A percentile compares a stretch with the other conserved stretches of the same genome.
Evolutionary conservation across 225 moss, liverwort and hornwort species (phyloP).

Genomic region (Ulota crispa): DNA sequence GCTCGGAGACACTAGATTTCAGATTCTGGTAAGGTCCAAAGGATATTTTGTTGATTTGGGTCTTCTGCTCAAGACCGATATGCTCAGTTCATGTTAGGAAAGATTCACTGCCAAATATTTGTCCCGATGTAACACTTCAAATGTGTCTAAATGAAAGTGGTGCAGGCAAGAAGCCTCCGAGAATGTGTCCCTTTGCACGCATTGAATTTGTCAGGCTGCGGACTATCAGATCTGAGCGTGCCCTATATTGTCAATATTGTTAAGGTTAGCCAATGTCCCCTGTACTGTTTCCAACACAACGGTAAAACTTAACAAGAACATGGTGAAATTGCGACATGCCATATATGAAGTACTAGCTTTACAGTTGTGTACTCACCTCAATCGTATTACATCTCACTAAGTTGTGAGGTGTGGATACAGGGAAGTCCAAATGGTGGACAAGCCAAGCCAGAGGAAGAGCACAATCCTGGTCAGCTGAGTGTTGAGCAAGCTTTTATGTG

Average conservation of each 20-base stretch:
- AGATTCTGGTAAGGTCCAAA: constrained; percentile 45
- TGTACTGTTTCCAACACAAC: neutral
- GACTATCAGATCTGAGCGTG: constrained; percentile 40
- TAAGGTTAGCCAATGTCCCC: constrained; percentile 21
- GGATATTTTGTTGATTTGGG: neutral
- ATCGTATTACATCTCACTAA: neutral
- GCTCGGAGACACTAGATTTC: constrained; percentile 66
- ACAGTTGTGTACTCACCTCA: neutral
- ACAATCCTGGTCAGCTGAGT: constrained; percentile 24
- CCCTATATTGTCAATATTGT: constrained; percentile 36
- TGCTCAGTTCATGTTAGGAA: neutral
- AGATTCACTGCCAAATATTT: constrained; percentile 2
- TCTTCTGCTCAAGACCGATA: neutral
- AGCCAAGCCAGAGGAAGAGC: constrained; percentile 15
- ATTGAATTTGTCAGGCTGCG: constrained; percentile 41
- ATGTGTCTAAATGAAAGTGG: constrained; percentile 27
- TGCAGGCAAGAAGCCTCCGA: constrained; percentile 42
- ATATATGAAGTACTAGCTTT: neutral
- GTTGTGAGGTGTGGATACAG: constrained; percentile 4
- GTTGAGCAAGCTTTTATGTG: constrained; percentile 30
- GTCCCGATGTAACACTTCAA: constrained; percentile 9
- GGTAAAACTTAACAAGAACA: neutral
- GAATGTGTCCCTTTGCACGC: constrained; percentile 37
- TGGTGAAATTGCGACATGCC: neutral
- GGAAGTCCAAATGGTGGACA: constrained; percentile 21